A percentile compares a stretch with the other conserved stretches of the same genome.
phyloP scores from a whole-genome alignment of 208 protist genomes.

The Trypanosoma vivax region DNA sequence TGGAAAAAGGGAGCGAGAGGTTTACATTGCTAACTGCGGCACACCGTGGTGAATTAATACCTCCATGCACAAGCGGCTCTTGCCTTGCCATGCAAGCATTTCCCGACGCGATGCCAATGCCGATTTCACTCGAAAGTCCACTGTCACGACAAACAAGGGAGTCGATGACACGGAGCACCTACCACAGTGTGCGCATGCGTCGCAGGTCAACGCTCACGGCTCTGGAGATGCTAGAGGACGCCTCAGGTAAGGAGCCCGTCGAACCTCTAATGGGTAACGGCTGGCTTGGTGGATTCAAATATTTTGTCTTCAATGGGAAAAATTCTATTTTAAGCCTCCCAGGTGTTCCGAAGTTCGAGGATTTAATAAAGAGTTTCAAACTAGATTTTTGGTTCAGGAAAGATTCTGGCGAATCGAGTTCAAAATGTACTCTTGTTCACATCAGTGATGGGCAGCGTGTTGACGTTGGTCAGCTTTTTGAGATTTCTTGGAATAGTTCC shows the following conservation, averaged over 20 bases:
- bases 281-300: slow-evolving; percentile 50
- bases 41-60: slow-evolving; percentile 51
- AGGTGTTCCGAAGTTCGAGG: slow-evolving; percentile 78
- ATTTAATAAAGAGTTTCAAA: slow-evolving; percentile 65
- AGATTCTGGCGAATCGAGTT: slow-evolving; percentile 35
- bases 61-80: slow-evolving; percentile 55
- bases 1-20: slow-evolving; percentile 16
- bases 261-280: slow-evolving; percentile 68
- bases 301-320: slow-evolving; percentile 70
- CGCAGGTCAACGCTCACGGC: slow-evolving; percentile 50
- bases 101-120: slow-evolving; percentile 23
- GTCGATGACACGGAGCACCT: slow-evolving; percentile 39
- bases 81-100: slow-evolving; percentile 52
- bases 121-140: slow-evolving; percentile 14
- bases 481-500: slow-evolving; percentile 71
- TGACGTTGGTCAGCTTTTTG: slow-evolving; percentile 75
- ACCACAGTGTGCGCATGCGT: slow-evolving; percentile 38
- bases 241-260: slow-evolving; percentile 3
- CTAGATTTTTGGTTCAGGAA: slow-evolving; percentile 87
- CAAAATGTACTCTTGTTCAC: slow-evolving; percentile 62
- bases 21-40: slow-evolving; percentile 72
- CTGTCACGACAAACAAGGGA: slow-evolving; percentile 12
- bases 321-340: slow-evolving; percentile 72
- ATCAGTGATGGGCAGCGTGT: slow-evolving; percentile 79
- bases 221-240: slow-evolving; percentile 31